These are phyloP conservation scores for Hortiboletus flavorubellus DNA, from an alignment of 768 basidiomycete species.

Conservation along the genomic window DNA sequence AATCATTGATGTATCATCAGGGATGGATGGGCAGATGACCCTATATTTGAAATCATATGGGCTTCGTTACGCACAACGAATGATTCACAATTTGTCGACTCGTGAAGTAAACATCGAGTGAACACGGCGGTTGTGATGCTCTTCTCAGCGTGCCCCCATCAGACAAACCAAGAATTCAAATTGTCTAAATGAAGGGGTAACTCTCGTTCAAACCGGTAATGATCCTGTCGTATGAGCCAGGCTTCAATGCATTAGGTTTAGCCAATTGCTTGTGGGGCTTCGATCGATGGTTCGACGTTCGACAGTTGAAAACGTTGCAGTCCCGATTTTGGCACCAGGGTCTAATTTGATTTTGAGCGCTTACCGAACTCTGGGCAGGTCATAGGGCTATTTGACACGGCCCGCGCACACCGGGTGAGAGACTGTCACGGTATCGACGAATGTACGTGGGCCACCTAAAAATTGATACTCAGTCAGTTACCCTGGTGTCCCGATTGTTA, in stretches of 20 bases:
- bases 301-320: not conserved
- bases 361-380: not conserved
- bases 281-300: too few relatives aligned
- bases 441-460: not conserved
- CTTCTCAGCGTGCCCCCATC: constrained; percentile 16
- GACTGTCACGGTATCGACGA: not conserved
- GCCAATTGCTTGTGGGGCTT: not conserved
- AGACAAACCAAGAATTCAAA: constrained; percentile 1
- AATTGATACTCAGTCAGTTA: not conserved
- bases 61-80: constrained; percentile 1
- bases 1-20: constrained; percentile 30
- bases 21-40: constrained; percentile 59
- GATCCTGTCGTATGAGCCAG: not conserved
- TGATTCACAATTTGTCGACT: not conserved
- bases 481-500: not conserved
- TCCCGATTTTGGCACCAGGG: not conserved
- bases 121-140: not conserved
- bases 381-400: not conserved
- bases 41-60: not conserved
- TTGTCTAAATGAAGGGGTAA: constrained; percentile 5
- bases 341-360: not conserved
- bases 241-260: not conserved
- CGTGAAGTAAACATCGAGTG: not conserved
- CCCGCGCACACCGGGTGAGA: constrained; percentile 9
- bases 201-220: not conserved